Conservation (phyloP, 352 stramenopile genomes). For the Globisporangium rhizosaccharum region DNA sequence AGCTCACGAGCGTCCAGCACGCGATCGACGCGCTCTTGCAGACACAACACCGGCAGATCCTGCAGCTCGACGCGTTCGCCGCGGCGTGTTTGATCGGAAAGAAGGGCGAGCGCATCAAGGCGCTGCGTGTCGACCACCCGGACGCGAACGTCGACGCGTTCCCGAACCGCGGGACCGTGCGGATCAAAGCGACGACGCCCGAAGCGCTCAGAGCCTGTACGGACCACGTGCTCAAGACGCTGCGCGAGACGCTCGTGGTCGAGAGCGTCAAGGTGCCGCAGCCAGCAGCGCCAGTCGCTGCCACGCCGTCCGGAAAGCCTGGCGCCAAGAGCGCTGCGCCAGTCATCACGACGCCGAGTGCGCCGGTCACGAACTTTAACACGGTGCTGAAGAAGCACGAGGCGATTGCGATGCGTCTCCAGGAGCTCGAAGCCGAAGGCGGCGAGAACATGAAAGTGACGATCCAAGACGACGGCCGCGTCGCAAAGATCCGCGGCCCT, state of each 20-base stretch:
- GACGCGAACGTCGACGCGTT: conserved; percentile 69
- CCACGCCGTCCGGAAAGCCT: neutral
- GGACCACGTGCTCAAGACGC: conserved; percentile 49
- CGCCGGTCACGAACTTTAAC: conserved; percentile 35
- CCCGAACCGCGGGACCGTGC: conserved; percentile 58
- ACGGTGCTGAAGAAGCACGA: conserved; percentile 51
- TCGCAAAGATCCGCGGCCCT: conserved; percentile 64
- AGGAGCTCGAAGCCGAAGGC: conserved; percentile 70
- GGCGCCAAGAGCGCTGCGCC: conserved; percentile 12
- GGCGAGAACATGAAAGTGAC: conserved; percentile 57
- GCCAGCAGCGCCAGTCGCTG: neutral
- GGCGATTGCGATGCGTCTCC: conserved; percentile 47
- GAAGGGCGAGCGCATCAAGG: conserved; percentile 77
- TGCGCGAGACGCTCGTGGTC: conserved; percentile 58
- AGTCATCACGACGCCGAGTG: neutral
- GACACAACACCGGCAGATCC: conserved; percentile 68
- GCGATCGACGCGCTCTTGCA: conserved; percentile 61
- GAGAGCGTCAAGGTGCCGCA: conserved; percentile 49
- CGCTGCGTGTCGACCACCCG: conserved; percentile 52
- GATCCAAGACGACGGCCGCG: conserved; percentile 61
- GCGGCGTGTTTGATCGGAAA: conserved; percentile 71
- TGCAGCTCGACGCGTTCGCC: conserved; percentile 70
- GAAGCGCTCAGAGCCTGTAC: conserved; percentile 59
- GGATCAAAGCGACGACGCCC: conserved; percentile 51
- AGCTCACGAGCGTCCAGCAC: conserved; percentile 42